Base-by-base conservation (phyloP, 225 moss, liverwort and hornwort genomes). In the Marchantia polymorpha region DNA sequence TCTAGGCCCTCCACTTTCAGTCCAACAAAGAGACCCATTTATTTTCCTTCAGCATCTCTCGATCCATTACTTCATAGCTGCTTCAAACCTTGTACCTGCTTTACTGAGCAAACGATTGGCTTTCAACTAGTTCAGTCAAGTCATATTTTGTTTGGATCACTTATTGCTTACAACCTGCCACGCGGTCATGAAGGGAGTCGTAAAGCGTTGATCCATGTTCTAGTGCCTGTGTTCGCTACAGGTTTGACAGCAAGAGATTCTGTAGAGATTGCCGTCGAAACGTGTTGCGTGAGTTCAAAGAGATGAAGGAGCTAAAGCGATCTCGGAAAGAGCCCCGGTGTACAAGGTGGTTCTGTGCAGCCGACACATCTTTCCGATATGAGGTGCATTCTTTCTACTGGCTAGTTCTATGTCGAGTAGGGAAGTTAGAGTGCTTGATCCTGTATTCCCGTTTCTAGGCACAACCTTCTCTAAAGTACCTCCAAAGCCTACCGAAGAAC, bases 191-290 rank as follows among this genome's bases (percentile, higher is more conserved):
- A 84, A 84, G 77, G 74, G 84, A 87, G 84, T 80, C 73, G 82
- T 87, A 82, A 87, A 87, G 83, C 86, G 65, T 83, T 84, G 82
- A 87, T 83, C 81, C 81, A 87, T 87, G 81, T 83, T 79, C 75
- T 84, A 87, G 86, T 83, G 86, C 72, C 47, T 87, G 81, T 87
- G 83, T 82, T 73, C 82, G 79, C 75, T 83, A 82, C 93, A 99
- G 99, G 85, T 99, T 99, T 87, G 95, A 99, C 86, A 99, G 95
- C 87, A 99, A 99, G 87, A 86, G 99, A 69, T 99, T 99, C 83
- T 99, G 99, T 83, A 93, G 99, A 90, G 99, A 99, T 87, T 99
- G 99, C 87, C 95, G 99, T 56, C 99, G 99, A 76, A 99, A 99
- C 89, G 99, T 99, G 72, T 88, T 99, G 79, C 95, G 95, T 75